These are phyloP conservation scores for Mycena pura DNA, from an alignment of 768 basidiomycete species.

Conservation along the genomic window DNA sequence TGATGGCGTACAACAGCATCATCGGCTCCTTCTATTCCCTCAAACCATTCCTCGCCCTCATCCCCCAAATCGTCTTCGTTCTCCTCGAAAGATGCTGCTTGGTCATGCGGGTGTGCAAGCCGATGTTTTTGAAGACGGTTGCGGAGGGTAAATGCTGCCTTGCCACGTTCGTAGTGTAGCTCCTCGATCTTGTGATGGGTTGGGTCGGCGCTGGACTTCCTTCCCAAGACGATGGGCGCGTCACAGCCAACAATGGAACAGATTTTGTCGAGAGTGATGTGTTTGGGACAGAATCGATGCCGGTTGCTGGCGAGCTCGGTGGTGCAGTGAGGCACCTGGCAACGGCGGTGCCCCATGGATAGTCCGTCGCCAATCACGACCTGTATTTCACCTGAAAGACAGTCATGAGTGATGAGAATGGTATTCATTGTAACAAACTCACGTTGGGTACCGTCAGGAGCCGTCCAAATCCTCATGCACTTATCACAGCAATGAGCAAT, in stretches of 20 bases:
- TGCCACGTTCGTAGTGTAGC: constrained; percentile 5
- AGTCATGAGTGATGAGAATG: not conserved
- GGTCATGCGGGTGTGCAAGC: constrained; percentile 12
- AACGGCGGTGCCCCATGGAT: too few species aligned
- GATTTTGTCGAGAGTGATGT: not conserved
- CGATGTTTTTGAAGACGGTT: constrained; percentile 15
- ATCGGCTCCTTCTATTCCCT: not conserved
- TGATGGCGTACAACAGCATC: not conserved
- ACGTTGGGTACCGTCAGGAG: constrained; percentile 13
- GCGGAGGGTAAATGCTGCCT: constrained; percentile 20
- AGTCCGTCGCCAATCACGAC: too few species aligned
- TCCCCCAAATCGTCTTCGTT: not conserved
- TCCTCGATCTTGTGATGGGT: constrained; percentile 17
- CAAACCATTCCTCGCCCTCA: constrained; percentile 1
- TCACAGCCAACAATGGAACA: constrained; percentile 22
- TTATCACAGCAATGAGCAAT: too few species aligned
- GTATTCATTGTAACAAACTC: not conserved
- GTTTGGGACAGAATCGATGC: constrained; percentile 25
- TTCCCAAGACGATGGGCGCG: not conserved
- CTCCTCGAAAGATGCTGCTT: not conserved
- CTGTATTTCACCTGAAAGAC: too few species aligned
- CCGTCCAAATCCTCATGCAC: constrained; percentile 23
- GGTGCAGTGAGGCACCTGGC: constrained; percentile 17
- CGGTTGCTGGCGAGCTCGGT: constrained; percentile 21
- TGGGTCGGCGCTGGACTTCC: constrained; percentile 18